Conservation (phyloP, 2,329 filamentous ascomycete species). For the Curvularia lunata region DNA sequence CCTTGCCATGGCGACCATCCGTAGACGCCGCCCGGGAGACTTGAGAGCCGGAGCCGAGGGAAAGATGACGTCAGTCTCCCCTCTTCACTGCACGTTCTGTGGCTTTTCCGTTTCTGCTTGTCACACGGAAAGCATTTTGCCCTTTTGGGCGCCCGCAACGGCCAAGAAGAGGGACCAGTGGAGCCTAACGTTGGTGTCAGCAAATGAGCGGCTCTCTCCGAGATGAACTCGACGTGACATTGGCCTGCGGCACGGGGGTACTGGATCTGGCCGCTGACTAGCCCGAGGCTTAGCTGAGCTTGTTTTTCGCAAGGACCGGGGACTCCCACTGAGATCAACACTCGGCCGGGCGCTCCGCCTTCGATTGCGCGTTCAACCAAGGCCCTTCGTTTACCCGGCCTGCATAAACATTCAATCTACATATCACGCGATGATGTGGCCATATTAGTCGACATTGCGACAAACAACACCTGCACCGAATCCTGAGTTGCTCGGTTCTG, state of each 20-base stretch:
- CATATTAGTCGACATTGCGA: conserved; percentile 1
- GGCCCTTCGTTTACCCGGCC: conserved; percentile 1
- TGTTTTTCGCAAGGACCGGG: conserved; percentile 19
- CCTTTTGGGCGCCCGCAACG: background rate
- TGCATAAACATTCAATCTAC: background rate
- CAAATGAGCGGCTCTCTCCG: conserved; percentile 3
- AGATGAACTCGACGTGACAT: background rate
- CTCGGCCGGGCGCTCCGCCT: conserved; percentile 18
- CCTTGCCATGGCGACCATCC: background rate
- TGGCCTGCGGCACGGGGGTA: conserved; percentile 1
- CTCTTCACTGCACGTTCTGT: background rate
- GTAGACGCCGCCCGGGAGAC: background rate
- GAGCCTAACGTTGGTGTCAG: background rate
- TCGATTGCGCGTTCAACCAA: conserved; percentile 14
- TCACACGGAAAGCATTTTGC: conserved; percentile 5
- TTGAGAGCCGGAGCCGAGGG: background rate
- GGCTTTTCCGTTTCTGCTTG: conserved; percentile 1
- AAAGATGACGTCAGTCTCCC: conserved; percentile 12
- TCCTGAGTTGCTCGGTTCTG: conserved; percentile 1
- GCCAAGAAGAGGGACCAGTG: conserved; percentile 7
- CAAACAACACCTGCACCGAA: background rate
- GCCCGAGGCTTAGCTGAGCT: conserved; percentile 27
- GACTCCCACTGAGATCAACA: conserved; percentile 12
- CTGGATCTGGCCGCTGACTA: background rate
- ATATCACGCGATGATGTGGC: conserved; percentile 4